These are phyloP conservation scores for Globisporangium radiosum DNA, from an alignment of 352 stramenopile species.

Conservation along the genomic window DNA sequence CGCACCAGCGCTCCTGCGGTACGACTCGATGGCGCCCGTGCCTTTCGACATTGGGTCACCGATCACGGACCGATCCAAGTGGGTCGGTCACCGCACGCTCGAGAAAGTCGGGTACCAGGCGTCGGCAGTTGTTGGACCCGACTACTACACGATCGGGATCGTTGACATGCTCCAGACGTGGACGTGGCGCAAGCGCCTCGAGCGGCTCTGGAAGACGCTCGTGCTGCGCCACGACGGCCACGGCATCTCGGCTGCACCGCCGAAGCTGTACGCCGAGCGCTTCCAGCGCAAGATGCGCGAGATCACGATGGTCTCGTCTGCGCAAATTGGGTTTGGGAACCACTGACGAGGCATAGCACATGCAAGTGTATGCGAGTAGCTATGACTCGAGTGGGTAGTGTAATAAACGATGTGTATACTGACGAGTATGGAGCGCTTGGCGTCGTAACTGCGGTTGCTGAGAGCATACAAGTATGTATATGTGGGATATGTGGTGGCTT, in stretches of 20 bases:
- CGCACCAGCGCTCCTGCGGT: slow-evolving; percentile 17
- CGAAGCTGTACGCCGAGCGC: slow-evolving; percentile 61
- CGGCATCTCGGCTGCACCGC: slow-evolving; percentile 76
- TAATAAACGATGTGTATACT: slow-evolving; percentile 15
- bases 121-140: slow-evolving; percentile 67
- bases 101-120: slow-evolving; percentile 69
- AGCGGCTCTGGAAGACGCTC: slow-evolving; percentile 82
- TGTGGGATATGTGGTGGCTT: too few species aligned
- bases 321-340: slow-evolving; percentile 44
- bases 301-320: slow-evolving; percentile 74
- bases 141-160: slow-evolving; percentile 85
- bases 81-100: slow-evolving; percentile 49
- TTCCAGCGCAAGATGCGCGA: slow-evolving; percentile 83
- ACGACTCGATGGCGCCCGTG: slow-evolving; percentile 45
- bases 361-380: background rate
- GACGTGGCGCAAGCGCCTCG: slow-evolving; percentile 76
- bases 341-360: slow-evolving; percentile 3
- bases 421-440: slow-evolving; percentile 7
- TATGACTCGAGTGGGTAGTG: background rate
- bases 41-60: slow-evolving; percentile 22
- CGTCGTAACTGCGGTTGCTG: background rate
- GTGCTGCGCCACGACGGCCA: slow-evolving; percentile 57
- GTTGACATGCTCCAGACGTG: slow-evolving; percentile 90
- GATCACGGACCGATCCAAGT: slow-evolving; percentile 21
- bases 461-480: background rate